A percentile compares a stretch with the other conserved stretches of the same genome.
Evolutionary conservation across 1,139 yeast species (phyloP).

Genomic region (Zygoascus hellenicus): DNA sequence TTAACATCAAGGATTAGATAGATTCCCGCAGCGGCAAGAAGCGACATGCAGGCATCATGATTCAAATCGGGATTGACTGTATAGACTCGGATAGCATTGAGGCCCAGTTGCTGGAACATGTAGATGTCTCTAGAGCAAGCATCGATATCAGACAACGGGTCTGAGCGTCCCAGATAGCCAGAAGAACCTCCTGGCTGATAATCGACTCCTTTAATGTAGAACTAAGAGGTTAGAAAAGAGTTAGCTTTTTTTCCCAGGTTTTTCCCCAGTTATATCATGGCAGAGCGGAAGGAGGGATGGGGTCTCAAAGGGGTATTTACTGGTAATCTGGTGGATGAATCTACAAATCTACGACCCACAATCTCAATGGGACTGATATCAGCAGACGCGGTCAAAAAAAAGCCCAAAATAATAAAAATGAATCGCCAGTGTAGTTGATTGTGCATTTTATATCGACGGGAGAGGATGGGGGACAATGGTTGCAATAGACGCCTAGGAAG

Average conservation of each 20-base stretch:
- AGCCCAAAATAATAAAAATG: neutral
- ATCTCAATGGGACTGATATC: conserved; percentile 36
- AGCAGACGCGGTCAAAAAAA: conserved; percentile 2
- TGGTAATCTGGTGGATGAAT: conserved; percentile 69
- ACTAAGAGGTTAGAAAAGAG: conserved; percentile 38
- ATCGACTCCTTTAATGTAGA: conserved; percentile 73
- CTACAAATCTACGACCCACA: conserved; percentile 66
- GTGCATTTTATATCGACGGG: neutral
- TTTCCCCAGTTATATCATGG: neutral
- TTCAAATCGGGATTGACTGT: conserved; percentile 76
- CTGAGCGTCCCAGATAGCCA: conserved; percentile 44
- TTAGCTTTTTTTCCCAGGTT: neutral
- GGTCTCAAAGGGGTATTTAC: conserved; percentile 38
- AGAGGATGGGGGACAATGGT: neutral
- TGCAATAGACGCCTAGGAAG: neutral
- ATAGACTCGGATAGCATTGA: conserved; percentile 81
- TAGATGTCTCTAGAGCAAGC: conserved; percentile 70
- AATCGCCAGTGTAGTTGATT: neutral
- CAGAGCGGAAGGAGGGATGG: neutral
- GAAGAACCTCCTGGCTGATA: conserved; percentile 91
- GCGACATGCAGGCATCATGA: conserved; percentile 88
- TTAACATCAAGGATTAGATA: conserved; percentile 87
- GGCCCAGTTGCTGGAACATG: conserved; percentile 68
- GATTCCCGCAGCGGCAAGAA: conserved; percentile 87
- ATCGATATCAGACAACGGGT: conserved; percentile 68